Conservation (phyloP, 345 rosid genomes). For the Gossypium turneri region DNA sequence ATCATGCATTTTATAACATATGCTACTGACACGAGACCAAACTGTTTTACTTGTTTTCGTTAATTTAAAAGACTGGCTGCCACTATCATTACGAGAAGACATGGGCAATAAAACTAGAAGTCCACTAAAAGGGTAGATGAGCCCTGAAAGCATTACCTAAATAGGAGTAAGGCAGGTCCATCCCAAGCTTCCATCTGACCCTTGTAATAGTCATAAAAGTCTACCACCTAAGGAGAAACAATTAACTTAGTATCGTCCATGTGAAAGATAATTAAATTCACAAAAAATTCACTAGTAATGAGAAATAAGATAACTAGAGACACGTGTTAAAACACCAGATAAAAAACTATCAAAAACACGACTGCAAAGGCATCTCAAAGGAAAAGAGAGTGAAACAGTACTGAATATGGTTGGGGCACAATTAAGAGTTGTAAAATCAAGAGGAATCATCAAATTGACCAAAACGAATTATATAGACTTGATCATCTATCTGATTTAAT, state of each 20-base stretch:
- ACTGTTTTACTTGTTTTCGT: not conserved
- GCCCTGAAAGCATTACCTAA: constrained; percentile 54
- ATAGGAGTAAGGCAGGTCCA: constrained; percentile 97
- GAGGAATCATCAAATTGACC: not conserved
- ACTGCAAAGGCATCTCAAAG: not conserved
- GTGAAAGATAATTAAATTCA: constrained; percentile 3
- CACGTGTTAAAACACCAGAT: not conserved
- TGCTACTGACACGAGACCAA: not conserved
- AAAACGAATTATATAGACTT: not conserved
- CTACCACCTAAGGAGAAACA: constrained; percentile 54
- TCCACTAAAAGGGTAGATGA: not conserved
- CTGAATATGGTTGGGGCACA: not conserved
- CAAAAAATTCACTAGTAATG: not conserved
- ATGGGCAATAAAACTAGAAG: not conserved
- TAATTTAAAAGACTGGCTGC: not conserved
- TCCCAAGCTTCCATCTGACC: constrained; percentile 99
- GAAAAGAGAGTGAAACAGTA: not conserved
- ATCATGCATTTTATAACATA: not conserved
- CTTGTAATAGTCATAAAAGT: constrained; percentile 95
- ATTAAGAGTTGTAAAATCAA: not conserved
- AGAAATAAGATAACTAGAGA: not conserved
- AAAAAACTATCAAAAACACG: not conserved
- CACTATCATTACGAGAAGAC: constrained; percentile 3
- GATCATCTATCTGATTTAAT: not conserved
- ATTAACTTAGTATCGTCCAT: constrained; percentile 10